These are phyloP conservation scores for Petunia axillaris DNA, from an alignment of 257 asterid species.

Conservation along the genomic window DNA sequence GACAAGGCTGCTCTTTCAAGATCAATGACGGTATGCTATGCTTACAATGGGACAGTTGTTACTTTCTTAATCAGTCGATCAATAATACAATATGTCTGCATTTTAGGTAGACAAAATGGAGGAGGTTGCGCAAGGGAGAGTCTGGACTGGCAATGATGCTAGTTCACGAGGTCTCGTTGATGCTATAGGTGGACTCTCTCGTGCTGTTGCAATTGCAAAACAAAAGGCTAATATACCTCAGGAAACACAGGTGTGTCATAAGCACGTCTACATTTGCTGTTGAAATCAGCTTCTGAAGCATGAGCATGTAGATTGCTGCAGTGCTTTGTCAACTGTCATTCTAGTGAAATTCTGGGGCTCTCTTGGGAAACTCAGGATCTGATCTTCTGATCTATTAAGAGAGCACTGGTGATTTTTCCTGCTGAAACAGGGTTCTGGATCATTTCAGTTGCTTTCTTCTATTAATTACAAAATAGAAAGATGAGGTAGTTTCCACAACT, in stretches of 20 bases:
- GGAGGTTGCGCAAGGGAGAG: constrained; percentile 98
- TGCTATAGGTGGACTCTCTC: constrained; percentile 89
- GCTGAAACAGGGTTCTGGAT: background rate
- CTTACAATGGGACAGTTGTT: background rate
- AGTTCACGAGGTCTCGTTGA: constrained; percentile 88
- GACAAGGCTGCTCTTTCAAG: constrained; percentile 97
- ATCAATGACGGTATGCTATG: constrained; percentile 80
- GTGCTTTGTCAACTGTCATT: constrained; percentile 12
- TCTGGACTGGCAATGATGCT: constrained; percentile 95
- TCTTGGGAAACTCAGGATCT: constrained; percentile 4
- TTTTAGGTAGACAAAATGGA: constrained; percentile 87
- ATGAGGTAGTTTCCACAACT: constrained; percentile 6
- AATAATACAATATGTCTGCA: constrained; percentile 15
- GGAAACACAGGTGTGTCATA: constrained; percentile 63
- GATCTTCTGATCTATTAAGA: background rate
- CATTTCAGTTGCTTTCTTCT: background rate
- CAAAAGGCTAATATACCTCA: constrained; percentile 86
- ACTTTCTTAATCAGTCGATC: constrained; percentile 13
- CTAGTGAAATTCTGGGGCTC: background rate
- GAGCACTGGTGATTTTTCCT: constrained; percentile 18
- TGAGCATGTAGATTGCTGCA: background rate
- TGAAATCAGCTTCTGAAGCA: background rate
- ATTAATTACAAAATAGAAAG: background rate
- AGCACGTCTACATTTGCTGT: constrained; percentile 23
- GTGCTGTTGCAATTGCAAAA: constrained; percentile 95